These are phyloP conservation scores for Fusarium penzigii DNA, from an alignment of 2,329 filamentous ascomycete species.

Conservation along the genomic window DNA sequence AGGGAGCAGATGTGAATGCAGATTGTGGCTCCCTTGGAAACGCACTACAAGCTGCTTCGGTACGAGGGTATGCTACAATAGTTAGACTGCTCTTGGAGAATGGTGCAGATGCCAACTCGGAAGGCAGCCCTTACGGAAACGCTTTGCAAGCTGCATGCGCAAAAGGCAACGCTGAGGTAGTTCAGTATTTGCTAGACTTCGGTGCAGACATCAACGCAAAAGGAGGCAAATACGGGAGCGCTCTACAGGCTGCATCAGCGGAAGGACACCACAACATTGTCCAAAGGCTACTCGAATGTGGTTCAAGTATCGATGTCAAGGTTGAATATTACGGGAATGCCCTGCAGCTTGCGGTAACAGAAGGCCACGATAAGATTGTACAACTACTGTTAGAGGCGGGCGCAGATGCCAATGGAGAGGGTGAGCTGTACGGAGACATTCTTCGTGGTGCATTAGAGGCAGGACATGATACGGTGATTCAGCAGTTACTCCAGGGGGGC, in stretches of 20 bases:
- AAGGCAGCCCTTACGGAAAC: not conserved
- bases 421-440: not conserved
- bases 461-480: not conserved
- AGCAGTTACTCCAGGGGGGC: not conserved
- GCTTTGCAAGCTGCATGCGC: not conserved
- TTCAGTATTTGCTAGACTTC: not conserved
- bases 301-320: not conserved
- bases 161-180: not conserved
- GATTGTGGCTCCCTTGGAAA: not conserved
- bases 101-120: not conserved
- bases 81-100: not conserved
- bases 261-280: not conserved
- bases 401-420: not conserved
- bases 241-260: not conserved
- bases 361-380: not conserved
- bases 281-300: not conserved
- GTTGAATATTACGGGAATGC: not conserved
- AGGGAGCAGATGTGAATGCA: too few relatives aligned
- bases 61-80: not conserved
- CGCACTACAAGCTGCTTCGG: not conserved
- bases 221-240: not conserved
- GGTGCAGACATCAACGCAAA: not conserved
- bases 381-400: not conserved
- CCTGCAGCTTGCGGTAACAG: not conserved
- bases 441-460: not conserved